Base-by-base conservation (phyloP, 2,329 filamentous ascomycete species). In the Pestalotiopsis sp. region DNA sequence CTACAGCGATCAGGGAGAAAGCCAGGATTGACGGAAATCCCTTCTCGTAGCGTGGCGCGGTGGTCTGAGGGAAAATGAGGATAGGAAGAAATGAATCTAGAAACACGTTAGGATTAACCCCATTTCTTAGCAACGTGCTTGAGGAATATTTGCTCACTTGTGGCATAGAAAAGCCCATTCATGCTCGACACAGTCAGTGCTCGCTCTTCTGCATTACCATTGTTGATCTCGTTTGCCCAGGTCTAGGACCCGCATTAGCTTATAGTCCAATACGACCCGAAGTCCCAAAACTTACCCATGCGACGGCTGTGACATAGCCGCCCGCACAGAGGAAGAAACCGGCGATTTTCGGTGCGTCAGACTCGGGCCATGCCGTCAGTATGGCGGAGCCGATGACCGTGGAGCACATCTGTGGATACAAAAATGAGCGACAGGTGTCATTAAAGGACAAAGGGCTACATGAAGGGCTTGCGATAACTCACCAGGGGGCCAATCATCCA, bases 221-320 rank as follows among this genome's bases (percentile, higher is more conserved):
- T 74, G 38, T 77, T 78, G 27, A 78, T 71, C 63, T 79, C 78
- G 49, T 78, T 78, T 3, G 76, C 78, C 78, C 78, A 79, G 2
- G 77, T 77, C 62, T 77, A 14, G 4, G 4, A 17, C 12, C 74
- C 56, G 71, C 72, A 49, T 57, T 58, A 39, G 65, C 64, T 59
- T 66, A 38, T 41, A 38, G 14, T 41, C 38, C 14, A 60, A 7
- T 25, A 25, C 17, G n/a, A 58, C 9, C 14, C 11, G 1, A 20
- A 6, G 17, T 3, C 4, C 12, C 3, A 2, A n/a, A 13, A 27
- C 25, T 11, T 27, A 72, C 75, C 64, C 72, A 79, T 77, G 77
- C 79, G 1, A 80, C 75, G 3, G 76, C 78, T 3, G 79, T 80
- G 6, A 36, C 41, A 13, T 61, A 57, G 9, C 38, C 23, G 4